phyloP scores from a whole-genome alignment of 2,329 filamentous ascomycete genomes.

The Calonectria henricotiae region DNA sequence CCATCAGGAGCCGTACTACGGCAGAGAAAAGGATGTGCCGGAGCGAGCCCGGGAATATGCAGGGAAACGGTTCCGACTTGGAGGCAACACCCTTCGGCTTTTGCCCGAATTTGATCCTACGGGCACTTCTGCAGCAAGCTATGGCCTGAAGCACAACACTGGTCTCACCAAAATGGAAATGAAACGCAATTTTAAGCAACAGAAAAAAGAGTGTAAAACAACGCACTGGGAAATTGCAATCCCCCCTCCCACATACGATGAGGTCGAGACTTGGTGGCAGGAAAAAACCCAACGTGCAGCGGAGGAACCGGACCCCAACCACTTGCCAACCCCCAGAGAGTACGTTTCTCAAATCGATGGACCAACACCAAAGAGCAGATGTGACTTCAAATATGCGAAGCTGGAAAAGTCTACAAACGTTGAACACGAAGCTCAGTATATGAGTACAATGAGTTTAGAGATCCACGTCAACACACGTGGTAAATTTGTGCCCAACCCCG shows the following conservation, averaged over 20 bases:
- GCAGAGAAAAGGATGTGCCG: conserved; percentile 87
- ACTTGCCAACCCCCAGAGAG: conserved; percentile 53
- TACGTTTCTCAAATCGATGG: conserved; percentile 89
- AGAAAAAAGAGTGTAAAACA: conserved; percentile 68
- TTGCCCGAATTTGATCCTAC: conserved; percentile 83
- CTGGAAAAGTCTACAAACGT: conserved; percentile 82
- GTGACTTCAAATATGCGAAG: conserved; percentile 90
- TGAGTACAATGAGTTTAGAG: conserved; percentile 97
- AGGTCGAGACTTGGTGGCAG: conserved; percentile 80
- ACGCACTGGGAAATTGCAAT: conserved; percentile 82
- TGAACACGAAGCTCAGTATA: conserved; percentile 89
- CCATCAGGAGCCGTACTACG: conserved; percentile 90
- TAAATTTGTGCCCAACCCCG: conserved; percentile 87
- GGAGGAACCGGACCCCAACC: conserved; percentile 33
- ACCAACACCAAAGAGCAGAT: conserved; percentile 84
- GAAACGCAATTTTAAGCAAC: conserved; percentile 66
- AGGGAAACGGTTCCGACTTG: conserved; percentile 86
- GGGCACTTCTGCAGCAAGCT: conserved; percentile 69
- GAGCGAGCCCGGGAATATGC: conserved; percentile 86
- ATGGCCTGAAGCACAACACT: conserved; percentile 67
- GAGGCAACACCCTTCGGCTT: conserved; percentile 83
- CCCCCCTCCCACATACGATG: conserved; percentile 78
- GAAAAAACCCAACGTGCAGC: conserved; percentile 52
- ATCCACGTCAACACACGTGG: conserved; percentile 91
- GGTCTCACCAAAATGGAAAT: conserved; percentile 68